Percentiles rank a stretch among this genome's conserved stretches.
These are phyloP conservation scores for Flagelloscypha sp. DNA, from an alignment of 768 basidiomycete genomes.

Conservation along the genomic window DNA sequence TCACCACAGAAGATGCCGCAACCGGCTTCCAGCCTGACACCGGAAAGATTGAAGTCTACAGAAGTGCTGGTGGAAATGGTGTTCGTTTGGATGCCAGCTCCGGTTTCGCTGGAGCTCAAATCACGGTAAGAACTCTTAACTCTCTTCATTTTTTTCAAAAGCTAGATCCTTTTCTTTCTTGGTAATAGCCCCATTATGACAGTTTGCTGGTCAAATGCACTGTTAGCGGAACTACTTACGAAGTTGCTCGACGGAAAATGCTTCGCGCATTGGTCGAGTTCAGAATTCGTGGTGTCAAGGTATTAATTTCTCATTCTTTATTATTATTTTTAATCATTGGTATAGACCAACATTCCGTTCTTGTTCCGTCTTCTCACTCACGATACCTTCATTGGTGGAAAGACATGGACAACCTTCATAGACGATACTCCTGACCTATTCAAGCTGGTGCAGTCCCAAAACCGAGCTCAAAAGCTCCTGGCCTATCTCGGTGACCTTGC, in stretches of 20 bases:
- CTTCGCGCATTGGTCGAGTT: constrained; percentile 98
- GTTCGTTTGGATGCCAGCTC: constrained; percentile 95
- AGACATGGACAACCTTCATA: constrained; percentile 99
- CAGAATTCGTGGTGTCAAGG: constrained; percentile 98
- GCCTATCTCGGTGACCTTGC: constrained; percentile 96
- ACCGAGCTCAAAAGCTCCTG: constrained; percentile 95
- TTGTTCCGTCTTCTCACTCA: constrained; percentile 96
- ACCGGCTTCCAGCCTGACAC: constrained; percentile 93
- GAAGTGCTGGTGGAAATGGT: constrained; percentile 97
- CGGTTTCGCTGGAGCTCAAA: constrained; percentile 98
- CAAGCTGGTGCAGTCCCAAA: constrained; percentile 95
- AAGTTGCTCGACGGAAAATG: constrained; percentile 98
- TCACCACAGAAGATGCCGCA: constrained; percentile 97
- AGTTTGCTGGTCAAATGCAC: constrained; percentile 94
- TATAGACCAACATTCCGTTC: constrained; percentile 97
- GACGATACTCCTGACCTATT: constrained; percentile 99
- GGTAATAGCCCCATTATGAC: constrained; percentile 87
- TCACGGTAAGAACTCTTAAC: constrained; percentile 58
- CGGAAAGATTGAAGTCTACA: constrained; percentile 98
- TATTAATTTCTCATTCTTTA: constrained; percentile 17
- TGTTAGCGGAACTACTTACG: constrained; percentile 94
- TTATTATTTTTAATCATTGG: neutral
- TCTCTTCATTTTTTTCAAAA: neutral
- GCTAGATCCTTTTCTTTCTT: neutral
- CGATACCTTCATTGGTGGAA: constrained; percentile 90